phyloP scores from a whole-genome alignment of 768 basidiomycete genomes.

The Mycena maculata region DNA sequence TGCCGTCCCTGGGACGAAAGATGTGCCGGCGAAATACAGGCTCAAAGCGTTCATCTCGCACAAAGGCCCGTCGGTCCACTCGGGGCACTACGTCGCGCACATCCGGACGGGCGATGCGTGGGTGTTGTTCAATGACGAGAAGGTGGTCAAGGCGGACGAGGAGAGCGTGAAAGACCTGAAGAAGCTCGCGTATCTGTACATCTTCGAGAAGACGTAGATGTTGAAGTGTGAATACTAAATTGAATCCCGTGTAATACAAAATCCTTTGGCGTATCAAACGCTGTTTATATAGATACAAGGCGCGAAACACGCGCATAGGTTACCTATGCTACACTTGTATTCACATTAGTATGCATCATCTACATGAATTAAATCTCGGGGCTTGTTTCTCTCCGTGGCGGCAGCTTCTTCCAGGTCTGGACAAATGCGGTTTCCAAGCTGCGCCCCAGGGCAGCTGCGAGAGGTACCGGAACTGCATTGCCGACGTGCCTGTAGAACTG shows the following conservation, averaged over 20 bases:
- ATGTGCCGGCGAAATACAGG: slow-evolving; percentile 79
- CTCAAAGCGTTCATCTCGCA: slow-evolving; percentile 97
- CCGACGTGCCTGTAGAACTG: slow-evolving; percentile 85
- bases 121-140: slow-evolving; percentile 97
- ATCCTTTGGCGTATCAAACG: too few relatives aligned
- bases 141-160: slow-evolving; percentile 89
- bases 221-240: background rate
- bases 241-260: too few relatives aligned
- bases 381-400: background rate
- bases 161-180: slow-evolving; percentile 86
- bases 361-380: too few relatives aligned
- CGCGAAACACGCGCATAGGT: too few relatives aligned
- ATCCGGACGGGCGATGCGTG: slow-evolving; percentile 71
- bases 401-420: background rate
- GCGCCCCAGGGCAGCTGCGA: slow-evolving; percentile 70
- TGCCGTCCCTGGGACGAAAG: slow-evolving; percentile 59
- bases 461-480: slow-evolving; percentile 81
- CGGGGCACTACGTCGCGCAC: slow-evolving; percentile 93
- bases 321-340: too few relatives aligned
- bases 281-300: too few relatives aligned
- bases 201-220: slow-evolving; percentile 76
- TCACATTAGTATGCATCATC: too few relatives aligned
- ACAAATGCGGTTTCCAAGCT: slow-evolving; percentile 22
- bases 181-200: slow-evolving; percentile 91
- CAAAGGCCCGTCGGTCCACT: slow-evolving; percentile 95